These are phyloP conservation scores for Capillidium rhysosporum DNA, from an alignment of 371 early-diverging fungal species.

Conservation along the genomic window DNA sequence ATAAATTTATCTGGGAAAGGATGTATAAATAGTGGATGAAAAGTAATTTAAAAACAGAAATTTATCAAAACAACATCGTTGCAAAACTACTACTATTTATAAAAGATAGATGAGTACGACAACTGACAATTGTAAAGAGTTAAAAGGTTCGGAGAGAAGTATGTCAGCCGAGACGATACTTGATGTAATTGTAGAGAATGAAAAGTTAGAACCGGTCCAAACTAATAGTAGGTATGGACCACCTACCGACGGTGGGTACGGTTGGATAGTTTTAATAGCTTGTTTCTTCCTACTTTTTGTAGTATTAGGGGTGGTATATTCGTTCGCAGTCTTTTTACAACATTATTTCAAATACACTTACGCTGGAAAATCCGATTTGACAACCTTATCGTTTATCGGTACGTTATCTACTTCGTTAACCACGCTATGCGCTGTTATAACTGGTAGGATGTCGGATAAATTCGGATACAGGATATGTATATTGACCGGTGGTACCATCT, in stretches of 20 bases:
- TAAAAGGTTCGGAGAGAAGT: too few species aligned
- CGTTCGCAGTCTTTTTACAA: slow-evolving; percentile 22
- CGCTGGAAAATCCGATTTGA: not conserved
- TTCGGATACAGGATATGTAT: not conserved
- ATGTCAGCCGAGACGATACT: too few species aligned
- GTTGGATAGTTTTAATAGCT: slow-evolving; percentile 19
- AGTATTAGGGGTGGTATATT: slow-evolving; percentile 19
- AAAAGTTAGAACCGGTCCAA: too few species aligned
- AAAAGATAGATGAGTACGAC: too few species aligned
- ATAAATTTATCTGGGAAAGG: too few species aligned
- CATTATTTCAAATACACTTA: slow-evolving; percentile 9
- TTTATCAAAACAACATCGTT: too few species aligned
- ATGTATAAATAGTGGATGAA: too few species aligned
- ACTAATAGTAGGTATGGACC: too few species aligned
- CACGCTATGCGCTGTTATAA: not conserved
- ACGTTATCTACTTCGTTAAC: not conserved
- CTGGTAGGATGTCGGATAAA: not conserved
- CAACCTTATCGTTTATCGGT: not conserved
- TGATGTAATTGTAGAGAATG: too few species aligned
- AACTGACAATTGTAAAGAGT: too few species aligned
- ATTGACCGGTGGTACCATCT: not conserved
- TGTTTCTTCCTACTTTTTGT: slow-evolving; percentile 19
- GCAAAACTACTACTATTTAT: too few species aligned
- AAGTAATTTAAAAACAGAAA: too few species aligned
- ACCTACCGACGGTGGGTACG: slow-evolving; percentile 13